Evolutionary conservation across 441 rosid species (phyloP), one percentile per base, ranked within the genome.

Genomic region (Geranium incanum): DNA sequence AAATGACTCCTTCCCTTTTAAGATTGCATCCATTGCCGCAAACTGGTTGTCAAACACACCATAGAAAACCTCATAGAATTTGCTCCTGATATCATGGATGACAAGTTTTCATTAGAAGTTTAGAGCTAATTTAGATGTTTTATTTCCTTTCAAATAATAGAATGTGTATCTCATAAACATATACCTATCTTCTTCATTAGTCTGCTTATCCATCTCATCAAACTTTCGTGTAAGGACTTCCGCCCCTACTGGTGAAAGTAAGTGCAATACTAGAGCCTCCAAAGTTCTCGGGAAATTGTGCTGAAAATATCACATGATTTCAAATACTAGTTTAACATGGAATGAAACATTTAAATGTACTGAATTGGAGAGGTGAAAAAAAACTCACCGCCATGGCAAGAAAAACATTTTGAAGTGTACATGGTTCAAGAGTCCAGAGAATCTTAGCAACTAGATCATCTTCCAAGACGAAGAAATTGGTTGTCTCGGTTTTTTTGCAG

Each of bases 171-270:
- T n/a, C 43, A 69, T 74, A 16, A 71, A 69, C 39, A 68, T 64
- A 63, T 82, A 86, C 96, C 92, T 79, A 68, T 87, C 86, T 80
- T 84, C 89, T 82, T 90, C 93, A 73, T 82, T 70, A 74, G 70
- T 77, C 76, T 79, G 79, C 72, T 79, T 86, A 77, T 90, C 96
- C 23, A 90, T 83, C 78, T 87, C 91, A 68, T 94, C 99, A 79
- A 90, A 92, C 76, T 90, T 94, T 75, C 81, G 78, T 1, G 94
- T 86, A 52, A 90, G 87, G 75, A 87, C 88, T 81, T 95, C 97
- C n/a, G 92, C 95, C 67, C 93, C 92, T 63, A 83, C 79, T 39
- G 96, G 97, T 59, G 92, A 88, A 83, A 88, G 93, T 83, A 87
- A 81, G 87, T 92, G 95, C 70, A 90, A 77, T 75, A 89, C 74